phyloP scores from a whole-genome alignment of 164 flowering plant genomes.

The Tinospora cordifolia region DNA sequence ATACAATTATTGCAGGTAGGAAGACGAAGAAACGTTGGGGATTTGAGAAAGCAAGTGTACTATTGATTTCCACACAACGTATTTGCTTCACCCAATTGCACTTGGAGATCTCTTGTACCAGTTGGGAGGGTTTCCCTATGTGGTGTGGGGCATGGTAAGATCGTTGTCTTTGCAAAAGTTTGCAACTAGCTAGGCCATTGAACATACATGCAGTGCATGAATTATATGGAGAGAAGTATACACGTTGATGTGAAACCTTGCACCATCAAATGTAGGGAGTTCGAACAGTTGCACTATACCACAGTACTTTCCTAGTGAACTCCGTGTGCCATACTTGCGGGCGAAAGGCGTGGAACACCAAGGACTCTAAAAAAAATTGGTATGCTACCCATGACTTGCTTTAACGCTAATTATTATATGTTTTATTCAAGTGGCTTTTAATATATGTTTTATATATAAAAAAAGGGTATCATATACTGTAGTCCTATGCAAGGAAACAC shows the following conservation, averaged over 20 bases:
- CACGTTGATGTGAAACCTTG: no score
- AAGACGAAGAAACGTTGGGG: slow-evolving; percentile 51
- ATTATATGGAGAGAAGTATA: no score
- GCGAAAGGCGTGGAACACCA: slow-evolving; percentile 65
- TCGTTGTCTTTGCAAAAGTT: no score
- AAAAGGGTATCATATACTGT: no score
- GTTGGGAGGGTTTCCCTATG: slow-evolving; percentile 64
- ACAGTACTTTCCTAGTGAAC: slow-evolving; percentile 73
- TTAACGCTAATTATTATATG: no score
- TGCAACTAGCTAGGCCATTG: no score
- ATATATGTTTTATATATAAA: no score
- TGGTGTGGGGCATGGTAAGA: slow-evolving; percentile 66
- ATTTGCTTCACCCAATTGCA: slow-evolving; percentile 49
- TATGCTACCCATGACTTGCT: no score
- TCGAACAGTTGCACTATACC: slow-evolving; percentile 59
- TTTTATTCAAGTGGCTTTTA: no score
- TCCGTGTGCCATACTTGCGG: slow-evolving; percentile 95
- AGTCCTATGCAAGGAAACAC: no score
- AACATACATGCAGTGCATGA: no score
- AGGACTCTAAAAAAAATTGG: slow-evolving; percentile 85
- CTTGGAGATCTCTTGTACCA: slow-evolving; percentile 52
- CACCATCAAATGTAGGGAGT: slow-evolving; percentile 49
- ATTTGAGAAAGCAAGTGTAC: slow-evolving; percentile 61
- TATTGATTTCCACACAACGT: slow-evolving; percentile 53
- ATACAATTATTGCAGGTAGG: slow-evolving; percentile 60